Conservation (phyloP, 75 land plant genomes). For the Picea glauca region DNA sequence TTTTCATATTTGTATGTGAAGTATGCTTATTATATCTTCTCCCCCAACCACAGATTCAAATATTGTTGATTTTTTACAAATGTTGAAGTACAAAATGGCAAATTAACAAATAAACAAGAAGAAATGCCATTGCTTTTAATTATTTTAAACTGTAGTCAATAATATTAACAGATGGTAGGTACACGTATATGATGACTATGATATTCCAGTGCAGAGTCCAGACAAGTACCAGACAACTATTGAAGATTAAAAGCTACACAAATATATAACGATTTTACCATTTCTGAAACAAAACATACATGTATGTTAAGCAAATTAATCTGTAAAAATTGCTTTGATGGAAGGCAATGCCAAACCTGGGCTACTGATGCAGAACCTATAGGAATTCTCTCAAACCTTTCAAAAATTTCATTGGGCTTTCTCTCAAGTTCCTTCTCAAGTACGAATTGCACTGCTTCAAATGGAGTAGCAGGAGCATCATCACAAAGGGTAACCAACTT, state of each 20-base stretch:
- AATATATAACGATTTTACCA: not conserved
- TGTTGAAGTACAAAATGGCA: too few relatives aligned
- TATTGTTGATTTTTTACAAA: too few relatives aligned
- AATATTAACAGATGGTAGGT: too few relatives aligned
- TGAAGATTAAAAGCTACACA: not conserved
- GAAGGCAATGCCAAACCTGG: constrained; percentile 53
- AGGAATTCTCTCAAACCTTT: constrained; percentile 70
- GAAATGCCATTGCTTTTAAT: too few relatives aligned
- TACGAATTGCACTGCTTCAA: constrained; percentile 44
- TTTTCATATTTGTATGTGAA: too few relatives aligned
- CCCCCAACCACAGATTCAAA: too few relatives aligned
- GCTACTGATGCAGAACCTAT: constrained; percentile 98
- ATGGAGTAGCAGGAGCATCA: constrained; percentile 84
- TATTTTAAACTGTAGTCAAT: too few relatives aligned
- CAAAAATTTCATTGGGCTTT: constrained; percentile 62
- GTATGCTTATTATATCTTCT: too few relatives aligned
- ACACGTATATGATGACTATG: too few relatives aligned
- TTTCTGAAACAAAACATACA: not conserved
- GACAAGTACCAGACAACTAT: not conserved
- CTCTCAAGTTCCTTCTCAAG: constrained; percentile 71
- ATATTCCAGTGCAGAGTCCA: too few relatives aligned
- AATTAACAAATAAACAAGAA: too few relatives aligned
- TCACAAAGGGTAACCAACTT: constrained; percentile 92
- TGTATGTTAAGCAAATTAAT: not conserved
- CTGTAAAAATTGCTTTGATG: not conserved